Evolutionary conservation across 1,284 basidiomycete genomes (phyloP).

Genomic region (Tilletiaria anomala): DNA sequence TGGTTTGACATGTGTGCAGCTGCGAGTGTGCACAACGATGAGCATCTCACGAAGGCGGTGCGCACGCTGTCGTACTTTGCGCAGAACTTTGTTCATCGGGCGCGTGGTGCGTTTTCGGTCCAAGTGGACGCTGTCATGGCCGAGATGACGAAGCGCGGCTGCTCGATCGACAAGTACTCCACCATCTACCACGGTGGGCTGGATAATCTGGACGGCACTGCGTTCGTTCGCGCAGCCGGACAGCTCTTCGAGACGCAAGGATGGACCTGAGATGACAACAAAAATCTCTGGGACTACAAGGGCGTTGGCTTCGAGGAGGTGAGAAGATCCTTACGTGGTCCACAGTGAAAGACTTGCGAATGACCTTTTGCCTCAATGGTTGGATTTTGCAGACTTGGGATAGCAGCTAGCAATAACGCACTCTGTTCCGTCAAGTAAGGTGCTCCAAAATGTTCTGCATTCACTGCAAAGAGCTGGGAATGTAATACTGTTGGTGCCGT

Average conservation of each 20-base stretch:
- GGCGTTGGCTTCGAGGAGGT: no score
- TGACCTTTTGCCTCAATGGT: no score
- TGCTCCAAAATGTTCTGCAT: no score
- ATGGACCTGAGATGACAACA: no score
- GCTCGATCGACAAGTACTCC: not conserved
- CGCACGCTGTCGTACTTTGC: slow-evolving; percentile 2
- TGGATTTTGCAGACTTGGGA: no score
- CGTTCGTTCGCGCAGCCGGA: slow-evolving; percentile 3
- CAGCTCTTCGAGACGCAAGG: slow-evolving; percentile 4
- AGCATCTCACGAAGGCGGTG: slow-evolving; percentile 5
- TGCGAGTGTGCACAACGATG: slow-evolving; percentile 3
- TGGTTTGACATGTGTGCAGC: slow-evolving; percentile 3
- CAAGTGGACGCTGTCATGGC: not conserved
- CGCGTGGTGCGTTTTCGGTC: not conserved
- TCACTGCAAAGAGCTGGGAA: no score
- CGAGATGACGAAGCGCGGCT: not conserved
- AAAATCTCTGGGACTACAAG: no score
- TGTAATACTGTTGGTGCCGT: no score
- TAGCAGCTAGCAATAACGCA: no score
- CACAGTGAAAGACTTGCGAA: no score
- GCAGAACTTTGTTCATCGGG: not conserved
- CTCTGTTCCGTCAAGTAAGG: no score
- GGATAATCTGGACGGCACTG: slow-evolving; percentile 3
- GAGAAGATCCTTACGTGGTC: no score
- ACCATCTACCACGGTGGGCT: not conserved